Percentiles rank a stretch among this genome's conserved stretches.
Conservation (phyloP, 306 rosid genomes). For the Myrica gale region DNA sequence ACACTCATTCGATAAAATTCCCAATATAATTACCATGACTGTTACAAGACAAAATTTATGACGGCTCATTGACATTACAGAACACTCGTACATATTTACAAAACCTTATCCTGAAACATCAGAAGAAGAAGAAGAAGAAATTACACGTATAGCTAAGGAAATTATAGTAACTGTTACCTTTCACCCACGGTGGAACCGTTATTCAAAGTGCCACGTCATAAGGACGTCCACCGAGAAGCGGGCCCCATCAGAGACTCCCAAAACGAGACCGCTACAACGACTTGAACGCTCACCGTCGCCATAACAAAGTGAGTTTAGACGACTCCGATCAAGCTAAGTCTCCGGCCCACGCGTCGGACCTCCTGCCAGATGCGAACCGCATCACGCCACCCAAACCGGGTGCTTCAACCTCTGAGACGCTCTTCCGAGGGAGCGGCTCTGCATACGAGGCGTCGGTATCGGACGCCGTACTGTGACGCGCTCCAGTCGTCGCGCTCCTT, state of each 20-base stretch:
- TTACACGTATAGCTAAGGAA: slow-evolving; percentile 8
- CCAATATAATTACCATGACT: too few relatives aligned
- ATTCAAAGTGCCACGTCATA: slow-evolving; percentile 60
- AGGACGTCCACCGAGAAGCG: slow-evolving; percentile 25
- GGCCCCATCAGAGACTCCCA: slow-evolving; percentile 37
- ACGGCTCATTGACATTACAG: neutral
- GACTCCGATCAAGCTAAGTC: slow-evolving; percentile 25
- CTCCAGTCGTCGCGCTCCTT: slow-evolving; percentile 12
- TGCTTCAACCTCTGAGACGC: slow-evolving; percentile 64
- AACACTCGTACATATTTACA: slow-evolving; percentile 39
- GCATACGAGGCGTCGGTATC: slow-evolving; percentile 32
- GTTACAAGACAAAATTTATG: too few relatives aligned
- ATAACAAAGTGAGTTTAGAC: neutral
- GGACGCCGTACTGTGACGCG: slow-evolving; percentile 19
- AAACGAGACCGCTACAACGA: slow-evolving; percentile 19
- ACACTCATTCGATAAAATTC: too few relatives aligned
- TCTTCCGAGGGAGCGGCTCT: slow-evolving; percentile 50
- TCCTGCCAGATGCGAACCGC: slow-evolving; percentile 79
- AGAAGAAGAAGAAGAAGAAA: slow-evolving; percentile 7
- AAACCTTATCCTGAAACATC: neutral
- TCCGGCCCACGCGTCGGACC: slow-evolving; percentile 55
- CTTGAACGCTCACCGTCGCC: slow-evolving; percentile 9
- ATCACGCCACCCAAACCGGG: slow-evolving; percentile 60
- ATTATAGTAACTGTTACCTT: slow-evolving; percentile 18
- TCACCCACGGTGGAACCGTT: slow-evolving; percentile 38